Base-by-base conservation (phyloP, 2,329 filamentous ascomycete species). In the Aspergillus brasiliensis region DNA sequence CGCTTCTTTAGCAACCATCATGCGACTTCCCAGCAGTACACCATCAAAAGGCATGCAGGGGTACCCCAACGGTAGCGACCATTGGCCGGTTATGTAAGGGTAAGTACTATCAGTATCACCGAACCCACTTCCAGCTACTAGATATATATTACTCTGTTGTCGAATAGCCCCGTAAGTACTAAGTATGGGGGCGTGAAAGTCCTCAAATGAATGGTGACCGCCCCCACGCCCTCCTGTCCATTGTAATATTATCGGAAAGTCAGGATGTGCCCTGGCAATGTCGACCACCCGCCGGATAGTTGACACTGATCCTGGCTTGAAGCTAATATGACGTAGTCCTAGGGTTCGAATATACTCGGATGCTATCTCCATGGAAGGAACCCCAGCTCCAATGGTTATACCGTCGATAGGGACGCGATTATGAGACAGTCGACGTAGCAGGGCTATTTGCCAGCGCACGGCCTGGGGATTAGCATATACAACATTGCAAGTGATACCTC, bases 151-250 rank as follows among this genome's bases (percentile, higher is more conserved):
- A 65, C 88, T 83, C 64, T 89, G 89, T 55, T 76, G 71, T 21
- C 78, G 73, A 64, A 97, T 92, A 57, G 91, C 86, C 62, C 87
- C 86, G 74, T 97, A 97, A 88, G 94, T 94, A 69, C 91, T 88
- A 7, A 97, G 81, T 47, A 97, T 89, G 5, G 93, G 93, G 71
- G 93, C 88, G 77, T 97, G 93, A 84, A 97, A 97, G 76, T 97
- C 93, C 75, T 97, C 93, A 64, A 89, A 96, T 0, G 92, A 97
- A 80, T 97, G 93, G 76, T 97, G 93, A 59, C 93, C 93, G 80
- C 93, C 93, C 66, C 92, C 93, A 78, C 93, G 90, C 42, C 93
- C 93, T 73, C 93, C 93, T 61, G 93, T 97, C 93, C 93, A 97
- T 78, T 97, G 93, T 63, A 97, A 81, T 56, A 97, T 87, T 55